Percentiles rank a stretch among this genome's conserved stretches.
phyloP scores from a whole-genome alignment of 2,329 filamentous ascomycete genomes.

The Rutstroemia sydowiana region DNA sequence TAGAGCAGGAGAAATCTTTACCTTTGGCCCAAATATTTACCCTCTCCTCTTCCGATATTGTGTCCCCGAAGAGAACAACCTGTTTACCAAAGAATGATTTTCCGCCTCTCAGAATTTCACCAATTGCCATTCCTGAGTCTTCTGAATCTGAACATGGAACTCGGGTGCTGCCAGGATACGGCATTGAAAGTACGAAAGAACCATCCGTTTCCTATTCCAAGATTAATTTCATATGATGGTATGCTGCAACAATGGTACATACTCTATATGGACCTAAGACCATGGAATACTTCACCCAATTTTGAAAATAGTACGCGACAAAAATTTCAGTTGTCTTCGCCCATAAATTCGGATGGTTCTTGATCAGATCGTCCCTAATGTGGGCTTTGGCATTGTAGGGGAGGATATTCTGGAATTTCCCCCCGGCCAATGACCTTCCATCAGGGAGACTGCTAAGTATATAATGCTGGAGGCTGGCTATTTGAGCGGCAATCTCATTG shows the following conservation, averaged over 20 bases:
- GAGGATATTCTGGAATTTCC: background rate
- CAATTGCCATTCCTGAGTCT: background rate
- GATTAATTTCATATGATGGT: background rate
- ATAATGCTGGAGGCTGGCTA: background rate
- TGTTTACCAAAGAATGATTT: background rate
- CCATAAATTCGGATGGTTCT: conserved; percentile 1
- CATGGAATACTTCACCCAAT: background rate
- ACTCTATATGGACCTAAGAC: background rate
- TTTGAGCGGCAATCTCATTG: background rate
- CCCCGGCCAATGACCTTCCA: background rate
- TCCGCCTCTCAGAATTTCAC: background rate
- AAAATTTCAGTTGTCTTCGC: background rate
- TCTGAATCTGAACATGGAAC: background rate
- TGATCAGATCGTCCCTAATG: conserved; percentile 1
- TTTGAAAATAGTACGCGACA: conserved; percentile 1
- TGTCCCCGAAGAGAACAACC: background rate
- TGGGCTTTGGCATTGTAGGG: background rate
- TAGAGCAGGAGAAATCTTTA: background rate
- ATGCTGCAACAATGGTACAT: background rate
- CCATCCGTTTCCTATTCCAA: background rate
- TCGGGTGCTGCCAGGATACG: background rate
- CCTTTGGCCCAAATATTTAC: background rate
- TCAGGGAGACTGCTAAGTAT: background rate
- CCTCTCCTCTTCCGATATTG: background rate
- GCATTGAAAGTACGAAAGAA: background rate